phyloP scores from a whole-genome alignment of 257 asterid genomes.

The Gynochthodes officinalis region DNA sequence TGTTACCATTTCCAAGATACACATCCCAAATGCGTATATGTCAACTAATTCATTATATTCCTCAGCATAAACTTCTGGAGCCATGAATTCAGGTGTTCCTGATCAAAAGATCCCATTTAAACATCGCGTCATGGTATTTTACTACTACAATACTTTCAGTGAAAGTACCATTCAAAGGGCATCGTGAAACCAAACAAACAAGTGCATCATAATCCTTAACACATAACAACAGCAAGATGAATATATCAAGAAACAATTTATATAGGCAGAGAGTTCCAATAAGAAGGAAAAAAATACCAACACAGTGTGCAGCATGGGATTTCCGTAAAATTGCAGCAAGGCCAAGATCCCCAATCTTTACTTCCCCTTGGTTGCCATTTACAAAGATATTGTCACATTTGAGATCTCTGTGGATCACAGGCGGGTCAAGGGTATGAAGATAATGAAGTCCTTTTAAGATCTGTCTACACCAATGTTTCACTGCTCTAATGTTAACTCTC shows the following conservation, averaged over 20 bases:
- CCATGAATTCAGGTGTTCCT: conserved; percentile 62
- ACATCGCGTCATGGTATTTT: neutral
- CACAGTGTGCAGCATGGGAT: conserved; percentile 54
- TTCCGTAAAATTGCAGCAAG: conserved; percentile 50
- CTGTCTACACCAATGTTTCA: conserved; percentile 57
- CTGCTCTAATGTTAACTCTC: conserved; percentile 53
- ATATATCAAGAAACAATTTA: neutral
- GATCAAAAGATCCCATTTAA: conserved; percentile 8
- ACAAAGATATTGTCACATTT: conserved; percentile 53
- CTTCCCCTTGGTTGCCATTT: conserved; percentile 58
- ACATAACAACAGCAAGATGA: neutral
- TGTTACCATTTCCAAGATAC: conserved; percentile 52
- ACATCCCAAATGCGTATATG: conserved; percentile 55
- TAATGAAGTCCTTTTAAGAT: conserved; percentile 49
- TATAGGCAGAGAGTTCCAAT: neutral
- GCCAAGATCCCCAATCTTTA: conserved; percentile 55
- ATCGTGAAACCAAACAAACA: neutral
- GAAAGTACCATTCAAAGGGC: neutral
- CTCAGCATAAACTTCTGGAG: conserved; percentile 58
- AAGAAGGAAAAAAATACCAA: conserved; percentile 29
- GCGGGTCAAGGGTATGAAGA: conserved; percentile 56
- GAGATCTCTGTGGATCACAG: conserved; percentile 59
- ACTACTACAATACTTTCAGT: neutral
- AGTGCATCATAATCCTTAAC: neutral
- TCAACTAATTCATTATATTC: conserved; percentile 55